Base-by-base conservation (phyloP, 345 rosid species). In the Excoecaria agallocha region DNA sequence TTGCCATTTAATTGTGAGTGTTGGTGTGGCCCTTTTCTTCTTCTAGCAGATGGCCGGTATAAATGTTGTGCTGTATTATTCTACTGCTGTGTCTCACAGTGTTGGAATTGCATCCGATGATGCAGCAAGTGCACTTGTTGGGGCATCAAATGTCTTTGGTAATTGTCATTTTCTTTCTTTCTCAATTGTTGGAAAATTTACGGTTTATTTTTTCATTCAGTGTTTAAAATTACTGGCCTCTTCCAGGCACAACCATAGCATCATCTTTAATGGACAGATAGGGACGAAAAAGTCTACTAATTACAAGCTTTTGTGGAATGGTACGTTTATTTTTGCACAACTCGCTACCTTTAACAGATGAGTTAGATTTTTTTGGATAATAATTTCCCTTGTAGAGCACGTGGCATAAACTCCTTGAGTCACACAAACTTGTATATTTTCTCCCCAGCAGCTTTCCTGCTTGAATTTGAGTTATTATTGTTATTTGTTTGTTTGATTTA, bases 41-140 rank as follows among this genome's bases (percentile, higher is more conserved):
- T 91, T 93, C 89, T 98, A 96, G 82, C 99, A 93, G 82, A 79
- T 96, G 83, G 99, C 98, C 10, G 99, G 99, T 66, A 96, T 96
- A 84, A 96, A 96, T 66, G 99, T 96, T 46, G 99, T 96, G 66
- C 97, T 96, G 19, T 96, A 93, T 79, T 96, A 96, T 87, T 96
- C 99, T 19, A 93, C 98, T 58, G 82, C 99, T 13, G 99, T 96
- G 76, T 96, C 93, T 69, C 97, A 96, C 48, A 87, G 90, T 60
- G 98, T 89, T 70, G 98, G 99, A 63, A 85, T 95, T 76, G 83
- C 82, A 77, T 95, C 99, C 72, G 98, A 95, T 85, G 96, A 93
- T 66, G 97, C 99, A 76, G 98, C 99, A 51, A 95, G 99, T 86
- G 99, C 98, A 79, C 91, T 95, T 54, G 99, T 95, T 78, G 99